Evolutionary conservation across 371 early-diverging fungal genomes (phyloP).

Genomic region (Mucor lusitanicus): DNA sequence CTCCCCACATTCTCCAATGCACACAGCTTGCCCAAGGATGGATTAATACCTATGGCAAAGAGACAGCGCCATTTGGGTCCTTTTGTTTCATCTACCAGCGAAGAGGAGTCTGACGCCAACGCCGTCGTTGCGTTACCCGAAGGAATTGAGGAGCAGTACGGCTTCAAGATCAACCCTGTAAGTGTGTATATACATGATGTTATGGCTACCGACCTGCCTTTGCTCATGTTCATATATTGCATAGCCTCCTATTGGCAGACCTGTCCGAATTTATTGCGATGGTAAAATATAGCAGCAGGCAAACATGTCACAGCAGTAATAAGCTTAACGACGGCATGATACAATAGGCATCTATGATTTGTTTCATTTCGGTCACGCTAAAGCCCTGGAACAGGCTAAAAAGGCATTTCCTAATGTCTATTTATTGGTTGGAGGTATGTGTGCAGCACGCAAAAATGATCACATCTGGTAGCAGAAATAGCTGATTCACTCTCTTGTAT

Average conservation of each 20-base stretch:
- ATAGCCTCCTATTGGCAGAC: conserved; percentile 72
- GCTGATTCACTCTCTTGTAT: background rate
- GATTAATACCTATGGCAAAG: conserved; percentile 4
- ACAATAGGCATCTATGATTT: conserved; percentile 78
- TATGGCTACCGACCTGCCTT: background rate
- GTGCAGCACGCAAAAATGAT: background rate
- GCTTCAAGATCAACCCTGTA: conserved; percentile 33
- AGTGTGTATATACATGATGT: background rate
- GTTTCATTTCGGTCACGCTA: conserved; percentile 95
- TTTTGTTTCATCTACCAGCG: conserved; percentile 9
- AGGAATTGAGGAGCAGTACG: conserved; percentile 32
- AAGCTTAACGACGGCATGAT: background rate
- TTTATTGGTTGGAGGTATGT: conserved; percentile 85
- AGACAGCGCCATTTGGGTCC: conserved; percentile 13
- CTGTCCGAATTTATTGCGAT: conserved; percentile 89
- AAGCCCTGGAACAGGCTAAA: conserved; percentile 93
- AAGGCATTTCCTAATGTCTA: conserved; percentile 86
- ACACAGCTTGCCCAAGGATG: background rate
- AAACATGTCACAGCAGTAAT: background rate
- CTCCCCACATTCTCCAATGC: background rate
- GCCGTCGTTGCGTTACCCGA: conserved; percentile 16
- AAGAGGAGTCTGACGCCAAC: conserved; percentile 15
- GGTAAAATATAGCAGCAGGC: conserved; percentile 36
- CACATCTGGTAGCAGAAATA: background rate
- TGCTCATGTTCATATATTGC: background rate